Conservation (phyloP, 176 grass and related monocot genomes). For the Chrysopogon serrulatus region DNA sequence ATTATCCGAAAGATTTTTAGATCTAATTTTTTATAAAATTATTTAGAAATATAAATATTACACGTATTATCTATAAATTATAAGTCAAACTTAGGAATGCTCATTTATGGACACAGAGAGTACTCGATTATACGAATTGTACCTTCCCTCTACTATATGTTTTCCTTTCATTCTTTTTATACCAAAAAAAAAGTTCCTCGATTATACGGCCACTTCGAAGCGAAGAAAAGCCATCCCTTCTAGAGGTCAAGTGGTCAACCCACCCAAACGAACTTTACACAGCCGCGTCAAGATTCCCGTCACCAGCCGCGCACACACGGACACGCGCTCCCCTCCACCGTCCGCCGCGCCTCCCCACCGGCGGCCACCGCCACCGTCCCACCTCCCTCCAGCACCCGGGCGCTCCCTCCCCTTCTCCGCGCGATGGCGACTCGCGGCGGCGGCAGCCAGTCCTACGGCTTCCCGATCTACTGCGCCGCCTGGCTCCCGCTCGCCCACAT, state of each 20-base stretch:
- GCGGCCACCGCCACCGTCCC: neutral
- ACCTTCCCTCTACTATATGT: too few relatives aligned
- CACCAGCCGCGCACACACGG: neutral
- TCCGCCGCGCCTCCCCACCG: neutral
- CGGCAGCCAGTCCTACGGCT: constrained; percentile 65
- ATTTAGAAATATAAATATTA: too few relatives aligned
- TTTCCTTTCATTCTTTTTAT: too few relatives aligned
- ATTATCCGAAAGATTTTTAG: too few relatives aligned
- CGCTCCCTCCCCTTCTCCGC: neutral
- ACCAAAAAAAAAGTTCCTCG: neutral
- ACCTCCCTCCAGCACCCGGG: neutral
- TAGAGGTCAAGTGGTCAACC: neutral
- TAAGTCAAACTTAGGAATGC: too few relatives aligned
- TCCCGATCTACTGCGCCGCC: constrained; percentile 87
- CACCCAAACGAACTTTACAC: neutral
- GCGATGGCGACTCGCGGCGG: constrained; percentile 37
- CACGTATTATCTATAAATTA: too few relatives aligned
- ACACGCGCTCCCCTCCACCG: neutral
- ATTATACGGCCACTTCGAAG: neutral
- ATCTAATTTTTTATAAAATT: too few relatives aligned
- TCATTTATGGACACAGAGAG: too few relatives aligned
- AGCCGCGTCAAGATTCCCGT: neutral
- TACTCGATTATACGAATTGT: too few relatives aligned
- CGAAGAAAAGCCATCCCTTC: neutral
- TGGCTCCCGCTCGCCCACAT: constrained; percentile 80